A percentile compares a stretch with the other conserved stretches of the same genome.
phyloP scores from a whole-genome alignment of 768 basidiomycete species.

The Suillus fuscotomentosus region DNA sequence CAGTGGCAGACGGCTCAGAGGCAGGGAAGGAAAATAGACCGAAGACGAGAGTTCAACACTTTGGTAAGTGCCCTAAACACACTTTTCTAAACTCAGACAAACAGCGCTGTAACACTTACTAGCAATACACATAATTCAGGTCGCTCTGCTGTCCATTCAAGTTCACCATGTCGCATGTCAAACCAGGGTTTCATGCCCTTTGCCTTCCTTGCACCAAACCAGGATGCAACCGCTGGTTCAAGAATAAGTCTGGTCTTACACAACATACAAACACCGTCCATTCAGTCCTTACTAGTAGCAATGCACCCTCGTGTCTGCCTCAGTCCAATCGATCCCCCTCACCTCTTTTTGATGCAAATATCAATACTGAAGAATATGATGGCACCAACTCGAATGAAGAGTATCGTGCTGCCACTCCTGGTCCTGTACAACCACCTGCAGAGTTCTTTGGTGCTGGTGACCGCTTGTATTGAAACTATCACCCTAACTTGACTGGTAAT shows the following conservation, averaged over 20 bases:
- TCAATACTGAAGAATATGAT: too few relatives aligned
- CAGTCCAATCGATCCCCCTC: not conserved
- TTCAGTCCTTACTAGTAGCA: not conserved
- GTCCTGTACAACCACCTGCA: not conserved
- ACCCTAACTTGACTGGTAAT: constrained; percentile 1
- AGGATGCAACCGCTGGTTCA: constrained; percentile 1
- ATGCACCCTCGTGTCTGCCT: not conserved
- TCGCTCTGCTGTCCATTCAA: too few relatives aligned
- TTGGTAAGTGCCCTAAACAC: too few relatives aligned
- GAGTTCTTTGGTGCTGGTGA: not conserved
- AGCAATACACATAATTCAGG: too few relatives aligned
- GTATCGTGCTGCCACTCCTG: too few relatives aligned
- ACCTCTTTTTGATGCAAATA: not conserved
- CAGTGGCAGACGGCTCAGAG: too few relatives aligned
- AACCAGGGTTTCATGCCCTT: not conserved
- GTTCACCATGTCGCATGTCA: too few relatives aligned
- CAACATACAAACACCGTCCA: not conserved
- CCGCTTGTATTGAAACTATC: constrained; percentile 9
- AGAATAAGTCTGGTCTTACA: constrained; percentile 1
- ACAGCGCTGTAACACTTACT: too few relatives aligned
- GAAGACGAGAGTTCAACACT: too few relatives aligned
- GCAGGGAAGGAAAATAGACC: too few relatives aligned
- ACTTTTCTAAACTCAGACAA: too few relatives aligned
- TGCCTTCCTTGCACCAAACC: not conserved
- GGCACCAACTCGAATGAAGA: too few relatives aligned